Evolutionary conservation across 2,329 filamentous ascomycete genomes (phyloP), one percentile per base, ranked within the genome.

Genomic region (Cercospora sp.): DNA sequence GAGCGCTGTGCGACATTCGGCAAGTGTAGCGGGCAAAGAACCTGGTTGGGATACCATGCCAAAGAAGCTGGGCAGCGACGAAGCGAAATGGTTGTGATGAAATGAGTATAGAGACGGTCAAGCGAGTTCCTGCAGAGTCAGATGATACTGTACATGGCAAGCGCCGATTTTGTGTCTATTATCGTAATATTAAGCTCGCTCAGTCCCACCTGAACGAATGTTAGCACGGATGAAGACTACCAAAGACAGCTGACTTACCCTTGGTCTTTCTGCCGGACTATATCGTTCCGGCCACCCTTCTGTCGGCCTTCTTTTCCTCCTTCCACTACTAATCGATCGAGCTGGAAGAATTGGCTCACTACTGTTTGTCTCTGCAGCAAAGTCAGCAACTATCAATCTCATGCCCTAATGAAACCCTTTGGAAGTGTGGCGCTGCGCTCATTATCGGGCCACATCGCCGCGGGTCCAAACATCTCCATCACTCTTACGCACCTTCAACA

Each of bases 271-370:
- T 93, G 90, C 78, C 92, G 86, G 64, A 89, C 82, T 69, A 94
- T 89, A 55, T 85, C 88, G 59, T 87, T 90, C 67, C 87, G 83
- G n/a, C 84, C 79, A 3, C 89, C 89, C 36, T 83, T 87, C 78
- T 94, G 87, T 81, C 91, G 92, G 72, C 91, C 91, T 75, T 90
- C 88, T 79, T 92, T 90, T 67, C 92, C 90, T 18, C 91, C 91
- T 81, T 99, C 95, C 0, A 99, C 92, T 13, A 99, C 95, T 80
- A 99, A 86, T 77, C 89, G 87, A 78, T 98, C 94, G 70, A 96
- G 81, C 81, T 97, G 91, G 83, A 92, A 98, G 82, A 98, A 98
- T 79, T 96, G 92, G 78, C 93, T 96, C 77, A 99, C 88, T 61
- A 95, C 87, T 10, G 94, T 96, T 90, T 98, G 95, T 79, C 95